These are phyloP conservation scores for Nicotiana obtusifolia DNA, from an alignment of 257 asterid genomes.

Conservation along the genomic window DNA sequence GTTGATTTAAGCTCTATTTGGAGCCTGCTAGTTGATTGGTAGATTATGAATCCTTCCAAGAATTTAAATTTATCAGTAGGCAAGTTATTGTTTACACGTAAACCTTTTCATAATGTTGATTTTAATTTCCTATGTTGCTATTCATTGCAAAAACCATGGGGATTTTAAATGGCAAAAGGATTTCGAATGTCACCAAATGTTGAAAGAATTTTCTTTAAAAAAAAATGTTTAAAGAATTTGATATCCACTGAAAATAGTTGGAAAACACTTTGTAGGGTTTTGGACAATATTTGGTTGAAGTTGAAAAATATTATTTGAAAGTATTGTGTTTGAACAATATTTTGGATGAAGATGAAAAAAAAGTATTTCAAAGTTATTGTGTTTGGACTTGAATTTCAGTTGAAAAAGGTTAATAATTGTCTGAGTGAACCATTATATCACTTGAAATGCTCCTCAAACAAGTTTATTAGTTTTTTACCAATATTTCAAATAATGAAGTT, in stretches of 20 bases:
- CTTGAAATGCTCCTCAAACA: too few relatives aligned
- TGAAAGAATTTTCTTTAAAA: not conserved
- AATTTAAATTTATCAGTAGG: not conserved
- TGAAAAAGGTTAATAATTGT: not conserved
- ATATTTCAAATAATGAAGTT: too few relatives aligned
- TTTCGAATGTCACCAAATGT: not conserved
- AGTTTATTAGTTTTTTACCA: too few relatives aligned
- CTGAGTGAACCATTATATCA: not conserved
- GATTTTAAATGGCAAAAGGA: not conserved
- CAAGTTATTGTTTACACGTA: not conserved
- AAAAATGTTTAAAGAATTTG: not conserved
- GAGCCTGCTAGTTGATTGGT: not conserved
- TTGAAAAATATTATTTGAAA: not conserved
- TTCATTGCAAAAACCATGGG: too few relatives aligned
- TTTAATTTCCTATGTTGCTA: not conserved
- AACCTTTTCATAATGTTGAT: not conserved
- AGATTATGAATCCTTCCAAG: not conserved
- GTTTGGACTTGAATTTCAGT: not conserved
- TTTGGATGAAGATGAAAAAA: not conserved
- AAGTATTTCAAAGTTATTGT: not conserved
- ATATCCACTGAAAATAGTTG: not conserved
- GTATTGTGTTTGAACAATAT: not conserved
- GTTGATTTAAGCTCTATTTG: not conserved
- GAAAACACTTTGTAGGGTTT: not conserved
- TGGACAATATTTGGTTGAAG: not conserved